These are phyloP conservation scores for Dionaea muscipula DNA, from an alignment of 179 eudicot species.

Conservation along the genomic window DNA sequence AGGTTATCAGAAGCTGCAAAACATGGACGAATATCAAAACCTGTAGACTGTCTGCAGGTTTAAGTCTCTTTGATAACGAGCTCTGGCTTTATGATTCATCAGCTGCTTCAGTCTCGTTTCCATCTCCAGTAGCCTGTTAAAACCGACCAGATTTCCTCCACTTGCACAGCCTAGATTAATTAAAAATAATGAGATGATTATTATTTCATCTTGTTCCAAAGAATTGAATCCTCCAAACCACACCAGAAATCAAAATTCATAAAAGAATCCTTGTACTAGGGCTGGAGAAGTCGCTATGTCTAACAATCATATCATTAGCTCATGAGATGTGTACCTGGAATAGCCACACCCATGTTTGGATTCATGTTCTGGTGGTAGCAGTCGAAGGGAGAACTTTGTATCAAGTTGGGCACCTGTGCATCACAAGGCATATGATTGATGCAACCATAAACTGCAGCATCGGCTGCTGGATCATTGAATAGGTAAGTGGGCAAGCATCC, in stretches of 20 bases:
- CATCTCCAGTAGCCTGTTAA: conserved; percentile 18
- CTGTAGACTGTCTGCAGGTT: too few relatives aligned
- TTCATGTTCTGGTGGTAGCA: conserved; percentile 13
- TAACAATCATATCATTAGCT: neutral
- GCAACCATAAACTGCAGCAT: conserved; percentile 9
- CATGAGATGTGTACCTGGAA: conserved; percentile 13
- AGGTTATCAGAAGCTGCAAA: too few relatives aligned
- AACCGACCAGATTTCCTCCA: conserved; percentile 6
- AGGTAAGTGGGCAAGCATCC: conserved; percentile 11
- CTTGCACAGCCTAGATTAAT: conserved; percentile 10
- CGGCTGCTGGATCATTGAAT: conserved; percentile 7
- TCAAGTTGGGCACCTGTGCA: conserved; percentile 8
- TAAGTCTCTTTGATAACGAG: too few relatives aligned
- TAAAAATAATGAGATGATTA: neutral
- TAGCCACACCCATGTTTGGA: conserved; percentile 8
- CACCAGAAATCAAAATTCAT: neutral
- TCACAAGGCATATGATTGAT: conserved; percentile 11
- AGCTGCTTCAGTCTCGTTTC: conserved; percentile 15
- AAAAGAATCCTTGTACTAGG: neutral
- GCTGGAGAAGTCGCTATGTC: neutral
- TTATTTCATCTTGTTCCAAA: too few relatives aligned
- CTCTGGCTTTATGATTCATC: too few relatives aligned
- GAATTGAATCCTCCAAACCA: neutral
- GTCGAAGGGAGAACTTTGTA: conserved; percentile 8
- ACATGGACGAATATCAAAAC: too few relatives aligned